Percentiles rank a stretch among this genome's conserved stretches.
Conservation (phyloP, 2,329 filamentous ascomycete genomes). For the Phyllosticta capitalensis region DNA sequence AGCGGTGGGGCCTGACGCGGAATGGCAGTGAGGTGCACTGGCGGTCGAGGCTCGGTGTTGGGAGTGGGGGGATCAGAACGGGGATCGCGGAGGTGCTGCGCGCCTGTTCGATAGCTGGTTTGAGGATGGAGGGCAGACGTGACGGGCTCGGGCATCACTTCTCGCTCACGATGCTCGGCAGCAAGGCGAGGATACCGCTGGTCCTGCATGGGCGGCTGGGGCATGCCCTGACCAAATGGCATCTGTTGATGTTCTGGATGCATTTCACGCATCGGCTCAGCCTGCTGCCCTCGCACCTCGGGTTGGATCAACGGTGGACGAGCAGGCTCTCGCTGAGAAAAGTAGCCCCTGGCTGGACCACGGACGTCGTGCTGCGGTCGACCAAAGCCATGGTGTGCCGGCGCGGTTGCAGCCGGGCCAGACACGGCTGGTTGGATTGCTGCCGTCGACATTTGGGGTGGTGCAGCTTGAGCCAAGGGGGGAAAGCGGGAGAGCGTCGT, state of each 20-base stretch:
- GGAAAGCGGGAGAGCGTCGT: constrained; percentile 21
- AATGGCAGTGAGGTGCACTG: constrained; percentile 18
- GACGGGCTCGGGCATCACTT: neutral
- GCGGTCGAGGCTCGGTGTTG: constrained; percentile 23
- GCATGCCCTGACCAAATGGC: constrained; percentile 3
- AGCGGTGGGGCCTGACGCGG: constrained; percentile 12
- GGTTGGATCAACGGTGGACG: constrained; percentile 13
- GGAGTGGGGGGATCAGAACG: constrained; percentile 16
- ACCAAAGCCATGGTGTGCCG: constrained; percentile 10
- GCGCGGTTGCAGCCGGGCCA: constrained; percentile 4
- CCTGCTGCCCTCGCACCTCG: constrained; percentile 20
- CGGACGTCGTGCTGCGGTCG: constrained; percentile 18
- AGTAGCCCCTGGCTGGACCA: constrained; percentile 26
- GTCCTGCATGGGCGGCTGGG: constrained; percentile 8
- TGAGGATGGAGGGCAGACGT: neutral
- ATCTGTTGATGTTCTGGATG: constrained; percentile 8
- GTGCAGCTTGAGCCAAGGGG: constrained; percentile 23
- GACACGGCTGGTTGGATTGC: constrained; percentile 2
- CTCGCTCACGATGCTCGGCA: constrained; percentile 6
- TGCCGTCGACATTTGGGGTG: constrained; percentile 12
- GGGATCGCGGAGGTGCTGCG: constrained; percentile 21
- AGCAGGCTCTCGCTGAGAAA: constrained; percentile 24
- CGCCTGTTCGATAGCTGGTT: neutral
- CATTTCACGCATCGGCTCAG: constrained; percentile 2
- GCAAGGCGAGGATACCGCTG: constrained; percentile 1